These are phyloP conservation scores for Suhomyces wounanorum DNA, from an alignment of 1,139 yeast genomes.

Conservation along the genomic window DNA sequence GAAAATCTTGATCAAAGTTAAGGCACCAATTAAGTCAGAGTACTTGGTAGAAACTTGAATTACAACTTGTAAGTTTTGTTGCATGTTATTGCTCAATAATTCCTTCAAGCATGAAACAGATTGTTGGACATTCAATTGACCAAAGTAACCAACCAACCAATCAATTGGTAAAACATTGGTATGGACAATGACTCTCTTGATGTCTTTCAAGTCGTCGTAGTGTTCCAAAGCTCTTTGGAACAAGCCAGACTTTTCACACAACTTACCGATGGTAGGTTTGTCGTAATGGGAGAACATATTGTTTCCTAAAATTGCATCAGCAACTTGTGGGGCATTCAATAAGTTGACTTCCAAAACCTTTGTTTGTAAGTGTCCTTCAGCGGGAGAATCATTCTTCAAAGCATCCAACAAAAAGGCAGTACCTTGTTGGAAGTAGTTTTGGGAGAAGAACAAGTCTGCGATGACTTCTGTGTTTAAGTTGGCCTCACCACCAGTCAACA, in stretches of 20 bases:
- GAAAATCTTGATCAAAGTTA: constrained; percentile 80
- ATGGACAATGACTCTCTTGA: constrained; percentile 90
- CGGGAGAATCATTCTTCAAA: constrained; percentile 88
- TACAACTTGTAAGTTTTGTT: constrained; percentile 88
- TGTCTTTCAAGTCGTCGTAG: constrained; percentile 91
- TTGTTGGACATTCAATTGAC: constrained; percentile 93
- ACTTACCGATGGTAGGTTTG: constrained; percentile 85
- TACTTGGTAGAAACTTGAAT: constrained; percentile 97
- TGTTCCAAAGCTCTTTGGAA: constrained; percentile 94
- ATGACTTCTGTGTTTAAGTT: constrained; percentile 79
- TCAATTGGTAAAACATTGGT: constrained; percentile 85
- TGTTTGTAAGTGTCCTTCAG: constrained; percentile 95
- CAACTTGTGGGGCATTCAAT: constrained; percentile 97
- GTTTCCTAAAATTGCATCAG: constrained; percentile 96
- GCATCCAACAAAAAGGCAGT: constrained; percentile 98
- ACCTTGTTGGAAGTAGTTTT: constrained; percentile 95
- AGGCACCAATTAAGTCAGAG: constrained; percentile 89
- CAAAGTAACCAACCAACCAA: constrained; percentile 92
- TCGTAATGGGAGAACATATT: constrained; percentile 96
- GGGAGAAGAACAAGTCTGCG: constrained; percentile 93
- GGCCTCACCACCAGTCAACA: constrained; percentile 64
- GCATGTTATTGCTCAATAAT: constrained; percentile 76
- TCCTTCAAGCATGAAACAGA: constrained; percentile 85
- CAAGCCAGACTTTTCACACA: constrained; percentile 93
- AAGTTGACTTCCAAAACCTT: constrained; percentile 90